Base-by-base conservation (phyloP, 2,329 filamentous ascomycete genomes). In the Fusarium sp. region DNA sequence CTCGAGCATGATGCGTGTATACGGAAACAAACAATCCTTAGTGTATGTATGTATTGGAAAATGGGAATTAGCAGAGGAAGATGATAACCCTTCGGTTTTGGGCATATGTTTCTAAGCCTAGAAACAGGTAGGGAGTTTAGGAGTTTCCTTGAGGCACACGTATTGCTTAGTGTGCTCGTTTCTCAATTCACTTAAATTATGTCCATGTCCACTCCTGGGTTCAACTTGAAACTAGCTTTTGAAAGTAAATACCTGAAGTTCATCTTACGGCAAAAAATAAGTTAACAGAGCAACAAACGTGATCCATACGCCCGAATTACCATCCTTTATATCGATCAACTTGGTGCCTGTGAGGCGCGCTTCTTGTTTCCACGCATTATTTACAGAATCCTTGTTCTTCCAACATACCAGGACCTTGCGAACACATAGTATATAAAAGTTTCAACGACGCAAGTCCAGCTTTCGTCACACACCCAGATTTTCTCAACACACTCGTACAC, bases 401-500 rank as follows among this genome's bases (percentile, higher is more conserved):
- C 42, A 29, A 44, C 22, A 64, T 40, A 54, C 47, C 42, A 29
- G 55, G 53, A 61, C 55, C 47, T 63, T 68, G 66, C 57, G 62
- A 59, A 34, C 18, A 61, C 59, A 43, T 68, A 60, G 53, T 75
- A 64, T 71, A 72, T 56, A 69, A 60, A 25, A 20, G 47, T 66
- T 63, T 54, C 40, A 29, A 73, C 72, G 71, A 74, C 67, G 71
- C 70, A 74, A 72, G 68, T 54, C 72, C 70, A 74, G 70, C 74
- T 76, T 66, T 63, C 72, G 63, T 71, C 68, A 72, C 53, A 30
- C 62, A 43, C 30, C 25, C 11, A 38, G 30, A 20, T 8, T 30
- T 55, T 43, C 43, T 75, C 62, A 92, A 76, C 91, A 93, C 32
- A 95, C 88, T 75, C 88, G 83, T 54, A 94, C 82, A 7, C 92